A percentile compares a stretch with the other conserved stretches of the same genome.
Evolutionary conservation across 306 rosid species (phyloP).

Genomic region (Quercus bicolor): DNA sequence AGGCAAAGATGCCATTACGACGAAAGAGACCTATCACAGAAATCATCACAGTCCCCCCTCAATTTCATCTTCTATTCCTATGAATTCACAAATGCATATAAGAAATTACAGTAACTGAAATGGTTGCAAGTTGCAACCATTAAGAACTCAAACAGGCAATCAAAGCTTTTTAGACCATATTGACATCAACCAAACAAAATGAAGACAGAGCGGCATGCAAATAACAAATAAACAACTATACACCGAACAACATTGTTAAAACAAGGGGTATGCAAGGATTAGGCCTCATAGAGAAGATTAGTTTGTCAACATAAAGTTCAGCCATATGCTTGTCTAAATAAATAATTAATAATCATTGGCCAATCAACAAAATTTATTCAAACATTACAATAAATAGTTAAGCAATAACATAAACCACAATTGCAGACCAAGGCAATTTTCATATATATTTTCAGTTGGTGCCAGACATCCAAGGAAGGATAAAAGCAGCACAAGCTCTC

Average conservation of each 20-base stretch:
- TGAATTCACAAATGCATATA: not conserved
- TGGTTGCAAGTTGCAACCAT: no score
- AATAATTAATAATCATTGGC: not conserved
- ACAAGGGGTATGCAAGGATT: not conserved
- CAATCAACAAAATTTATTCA: not conserved
- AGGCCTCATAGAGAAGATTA: not conserved
- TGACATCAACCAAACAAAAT: not conserved
- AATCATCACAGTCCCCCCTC: constrained; percentile 48
- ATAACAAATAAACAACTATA: not conserved
- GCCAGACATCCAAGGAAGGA: constrained; percentile 23
- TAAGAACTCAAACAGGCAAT: no score
- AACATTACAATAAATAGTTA: no score
- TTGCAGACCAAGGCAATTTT: no score
- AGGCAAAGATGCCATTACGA: constrained; percentile 57
- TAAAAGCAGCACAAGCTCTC: constrained; percentile 34
- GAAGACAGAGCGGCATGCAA: not conserved
- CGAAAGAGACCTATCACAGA: constrained; percentile 58
- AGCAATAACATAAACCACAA: no score
- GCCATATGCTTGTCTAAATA: constrained; percentile 16
- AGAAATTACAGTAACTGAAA: no score
- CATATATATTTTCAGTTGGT: not conserved
- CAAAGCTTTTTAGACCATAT: not conserved
- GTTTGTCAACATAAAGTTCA: not conserved
- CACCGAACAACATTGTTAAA: not conserved
- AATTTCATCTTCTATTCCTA: not conserved